phyloP scores from a whole-genome alignment of 2,329 filamentous ascomycete genomes.

The Cladosporium velox region DNA sequence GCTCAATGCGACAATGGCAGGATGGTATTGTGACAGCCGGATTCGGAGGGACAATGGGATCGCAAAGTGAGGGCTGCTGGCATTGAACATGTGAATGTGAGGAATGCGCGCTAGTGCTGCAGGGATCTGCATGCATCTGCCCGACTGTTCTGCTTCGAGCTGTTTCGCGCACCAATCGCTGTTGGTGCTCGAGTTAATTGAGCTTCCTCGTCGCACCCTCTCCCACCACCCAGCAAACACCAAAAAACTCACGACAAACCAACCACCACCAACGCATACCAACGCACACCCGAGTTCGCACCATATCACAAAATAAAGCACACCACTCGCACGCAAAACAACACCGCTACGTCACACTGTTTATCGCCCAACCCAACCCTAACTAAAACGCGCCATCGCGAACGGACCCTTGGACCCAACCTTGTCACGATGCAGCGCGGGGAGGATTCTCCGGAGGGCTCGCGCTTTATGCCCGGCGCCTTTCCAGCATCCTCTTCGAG shows the following conservation, averaged over 20 bases:
- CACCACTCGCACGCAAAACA: not conserved
- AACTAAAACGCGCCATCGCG: not conserved
- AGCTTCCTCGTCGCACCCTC: not conserved
- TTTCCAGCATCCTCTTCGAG: not conserved
- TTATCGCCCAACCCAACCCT: not conserved
- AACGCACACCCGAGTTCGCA: not conserved
- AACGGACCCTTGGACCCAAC: not conserved
- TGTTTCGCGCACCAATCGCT: not conserved
- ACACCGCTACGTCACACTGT: not conserved
- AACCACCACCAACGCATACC: not conserved
- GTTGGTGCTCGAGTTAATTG: not conserved
- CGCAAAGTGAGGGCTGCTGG: not conserved
- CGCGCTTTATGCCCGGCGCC: not conserved
- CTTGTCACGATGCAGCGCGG: not conserved
- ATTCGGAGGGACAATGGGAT: not conserved
- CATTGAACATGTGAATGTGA: slow-evolving; percentile 2
- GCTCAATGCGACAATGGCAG: slow-evolving; percentile 5
- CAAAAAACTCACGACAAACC: not conserved
- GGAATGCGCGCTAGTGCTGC: slow-evolving; percentile 11
- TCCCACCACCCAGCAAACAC: not conserved
- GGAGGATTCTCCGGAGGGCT: not conserved
- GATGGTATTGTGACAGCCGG: not conserved
- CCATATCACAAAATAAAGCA: not conserved
- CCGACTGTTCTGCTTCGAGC: not conserved
- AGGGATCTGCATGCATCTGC: slow-evolving; percentile 8